Evolutionary conservation across 2,329 filamentous ascomycete species (phyloP).

Genomic region (Pseudopyrenochaeta lycopersici): DNA sequence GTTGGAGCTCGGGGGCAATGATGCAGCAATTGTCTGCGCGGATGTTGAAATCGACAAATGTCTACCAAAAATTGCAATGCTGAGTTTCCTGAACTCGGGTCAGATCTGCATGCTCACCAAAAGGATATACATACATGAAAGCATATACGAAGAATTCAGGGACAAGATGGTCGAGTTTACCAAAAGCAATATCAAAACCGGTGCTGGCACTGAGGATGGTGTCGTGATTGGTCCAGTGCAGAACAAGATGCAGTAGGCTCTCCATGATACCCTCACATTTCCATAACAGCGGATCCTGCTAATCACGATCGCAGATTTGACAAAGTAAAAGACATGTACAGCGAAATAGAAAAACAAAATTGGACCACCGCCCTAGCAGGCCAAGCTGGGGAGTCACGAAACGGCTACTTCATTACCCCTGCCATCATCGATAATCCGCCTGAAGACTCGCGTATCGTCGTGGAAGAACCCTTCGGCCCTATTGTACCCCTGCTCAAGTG

Average conservation of each 20-base stretch:
- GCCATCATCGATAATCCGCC: constrained; percentile 68
- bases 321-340: constrained; percentile 64
- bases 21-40: constrained; percentile 65
- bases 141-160: constrained; percentile 43
- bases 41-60: constrained; percentile 60
- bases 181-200: constrained; percentile 50
- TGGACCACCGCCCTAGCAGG: constrained; percentile 62
- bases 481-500: constrained; percentile 71
- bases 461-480: constrained; percentile 70
- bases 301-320: constrained; percentile 53
- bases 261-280: background rate
- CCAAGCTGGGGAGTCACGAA: constrained; percentile 22
- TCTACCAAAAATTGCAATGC: constrained; percentile 42
- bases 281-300: background rate
- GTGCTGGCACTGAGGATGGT: constrained; percentile 23
- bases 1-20: constrained; percentile 70
- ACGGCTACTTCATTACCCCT: constrained; percentile 67
- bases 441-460: constrained; percentile 63
- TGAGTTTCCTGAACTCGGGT: constrained; percentile 66
- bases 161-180: constrained; percentile 56
- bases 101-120: constrained; percentile 52
- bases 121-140: constrained; percentile 46
- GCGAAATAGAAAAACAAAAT: constrained; percentile 62
- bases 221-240: constrained; percentile 42
- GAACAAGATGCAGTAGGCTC: constrained; percentile 31